These are phyloP conservation scores for Cydonia oblonga DNA, from an alignment of 331 rosid species.

Conservation along the genomic window DNA sequence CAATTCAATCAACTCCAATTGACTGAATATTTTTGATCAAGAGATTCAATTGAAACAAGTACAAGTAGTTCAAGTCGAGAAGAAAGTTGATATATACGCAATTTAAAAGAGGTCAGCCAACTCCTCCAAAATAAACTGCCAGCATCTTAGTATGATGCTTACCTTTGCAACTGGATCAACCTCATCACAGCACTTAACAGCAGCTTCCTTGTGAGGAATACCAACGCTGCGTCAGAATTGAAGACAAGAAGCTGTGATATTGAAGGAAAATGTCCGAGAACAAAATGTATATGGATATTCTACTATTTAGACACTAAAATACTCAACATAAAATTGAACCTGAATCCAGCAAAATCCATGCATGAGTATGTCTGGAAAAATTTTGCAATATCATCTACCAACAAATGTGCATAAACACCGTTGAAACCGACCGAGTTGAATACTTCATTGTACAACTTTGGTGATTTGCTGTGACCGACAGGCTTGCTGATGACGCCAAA, in stretches of 20 bases:
- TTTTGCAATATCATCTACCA: constrained; percentile 72
- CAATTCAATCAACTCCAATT: constrained; percentile 50
- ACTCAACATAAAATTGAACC: constrained; percentile 30
- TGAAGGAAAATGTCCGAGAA: constrained; percentile 1
- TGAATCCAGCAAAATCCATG: constrained; percentile 78
- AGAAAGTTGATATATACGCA: background rate
- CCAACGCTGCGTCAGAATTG: constrained; percentile 44
- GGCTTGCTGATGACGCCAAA: constrained; percentile 87
- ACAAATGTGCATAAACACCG: constrained; percentile 60
- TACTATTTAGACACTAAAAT: background rate
- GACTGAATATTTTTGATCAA: constrained; percentile 34
- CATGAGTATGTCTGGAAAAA: constrained; percentile 71
- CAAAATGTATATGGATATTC: background rate
- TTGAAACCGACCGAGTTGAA: constrained; percentile 66
- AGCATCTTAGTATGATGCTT: constrained; percentile 10
- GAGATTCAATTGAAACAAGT: background rate
- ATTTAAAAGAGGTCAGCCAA: background rate
- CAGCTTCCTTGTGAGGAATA: constrained; percentile 83
- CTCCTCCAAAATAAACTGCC: constrained; percentile 1
- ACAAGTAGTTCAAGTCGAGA: background rate
- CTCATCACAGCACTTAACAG: constrained; percentile 68
- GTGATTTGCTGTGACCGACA: constrained; percentile 87
- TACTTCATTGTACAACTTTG: constrained; percentile 52
- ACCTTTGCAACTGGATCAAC: constrained; percentile 94
- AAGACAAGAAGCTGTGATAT: constrained; percentile 5